Percentiles rank a stretch among this genome's conserved stretches.
phyloP scores from a whole-genome alignment of 768 basidiomycete species.

The Clavaria fumosa region DNA sequence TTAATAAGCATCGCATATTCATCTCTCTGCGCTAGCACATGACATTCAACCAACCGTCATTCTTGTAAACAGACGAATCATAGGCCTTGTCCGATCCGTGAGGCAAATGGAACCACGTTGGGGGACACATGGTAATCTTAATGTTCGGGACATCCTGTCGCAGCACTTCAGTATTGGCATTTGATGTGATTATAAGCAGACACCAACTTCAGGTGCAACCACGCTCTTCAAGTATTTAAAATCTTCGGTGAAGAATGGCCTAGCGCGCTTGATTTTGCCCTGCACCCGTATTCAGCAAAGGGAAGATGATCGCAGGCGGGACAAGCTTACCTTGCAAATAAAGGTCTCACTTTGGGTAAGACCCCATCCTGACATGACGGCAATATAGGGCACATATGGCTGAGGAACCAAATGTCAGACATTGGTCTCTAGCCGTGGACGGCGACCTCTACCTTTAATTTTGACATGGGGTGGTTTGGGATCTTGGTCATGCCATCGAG shows the following conservation, averaged over 20 bases:
- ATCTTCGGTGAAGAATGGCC: slow-evolving; percentile 46
- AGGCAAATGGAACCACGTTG: slow-evolving; percentile 57
- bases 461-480: slow-evolving; percentile 30
- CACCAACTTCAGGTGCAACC: slow-evolving; percentile 35
- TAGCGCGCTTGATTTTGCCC: slow-evolving; percentile 47
- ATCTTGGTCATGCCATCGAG: slow-evolving; percentile 46
- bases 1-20: background rate
- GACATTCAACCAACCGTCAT: slow-evolving; percentile 33
- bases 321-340: slow-evolving; percentile 26
- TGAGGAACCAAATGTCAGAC: slow-evolving; percentile 9
- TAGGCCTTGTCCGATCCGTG: slow-evolving; percentile 46
- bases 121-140: slow-evolving; percentile 59
- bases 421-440: background rate
- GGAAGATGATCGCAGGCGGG: background rate
- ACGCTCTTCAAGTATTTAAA: slow-evolving; percentile 45
- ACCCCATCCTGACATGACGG: slow-evolving; percentile 26
- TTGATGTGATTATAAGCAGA: background rate
- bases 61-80: slow-evolving; percentile 41
- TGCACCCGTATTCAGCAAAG: slow-evolving; percentile 15
- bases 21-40: slow-evolving; percentile 1
- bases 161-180: slow-evolving; percentile 4
- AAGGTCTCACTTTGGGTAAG: slow-evolving; percentile 24
- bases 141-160: slow-evolving; percentile 44
- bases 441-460: slow-evolving; percentile 37
- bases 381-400: slow-evolving; percentile 34